Base-by-base conservation (phyloP, 441 rosid genomes). In the Syzygium malaccense region DNA sequence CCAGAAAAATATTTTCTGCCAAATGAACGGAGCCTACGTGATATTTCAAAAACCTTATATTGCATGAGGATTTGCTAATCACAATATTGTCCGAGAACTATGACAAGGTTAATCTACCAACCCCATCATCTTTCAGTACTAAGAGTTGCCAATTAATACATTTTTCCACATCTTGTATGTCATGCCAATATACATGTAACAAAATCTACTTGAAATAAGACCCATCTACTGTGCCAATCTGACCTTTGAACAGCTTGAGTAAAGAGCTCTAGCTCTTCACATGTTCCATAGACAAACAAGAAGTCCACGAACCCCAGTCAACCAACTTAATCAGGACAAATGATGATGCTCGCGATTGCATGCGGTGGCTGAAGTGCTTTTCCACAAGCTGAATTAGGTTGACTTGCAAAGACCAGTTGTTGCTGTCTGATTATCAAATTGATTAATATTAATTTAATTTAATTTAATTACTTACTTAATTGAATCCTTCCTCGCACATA, bases 231-330 rank as follows among this genome's bases (percentile, higher is more conserved):
- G 0, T 62, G 30, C 32, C 32, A 62, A 0, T 8, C 62, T 30
- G 4, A 93, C 94, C 92, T 91, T 88, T 85, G 48, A 4, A 94
- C 8, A 53, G 91, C 93, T 8, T 89, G 87, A 2, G 89, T 85
- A 8, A 93, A 86, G 58, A 49, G 48, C 48, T 83, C 85, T 18
- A 91, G 90, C 55, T 94, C 95, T 32, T 88, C 86, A 32, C 57
- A 53, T 30, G 95, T 89, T 0, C 91, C 94, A 89, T 92, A 93
- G 19, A 91, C 88, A 80, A 71, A 37, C 80, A 10, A 37, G 23
- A 71, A 23, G 26, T 71, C 80, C 80, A 37, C 25, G 2, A 17
- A 71, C 49, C 14, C 49, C 48, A 20, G 28, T 71, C 49, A 71
- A 25, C 49, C 80, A 33, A 20, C 80, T 37, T 20, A 71, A 71